These are phyloP conservation scores for Fraxinus angustifolia DNA, from an alignment of 305 asterid species.

Conservation along the genomic window DNA sequence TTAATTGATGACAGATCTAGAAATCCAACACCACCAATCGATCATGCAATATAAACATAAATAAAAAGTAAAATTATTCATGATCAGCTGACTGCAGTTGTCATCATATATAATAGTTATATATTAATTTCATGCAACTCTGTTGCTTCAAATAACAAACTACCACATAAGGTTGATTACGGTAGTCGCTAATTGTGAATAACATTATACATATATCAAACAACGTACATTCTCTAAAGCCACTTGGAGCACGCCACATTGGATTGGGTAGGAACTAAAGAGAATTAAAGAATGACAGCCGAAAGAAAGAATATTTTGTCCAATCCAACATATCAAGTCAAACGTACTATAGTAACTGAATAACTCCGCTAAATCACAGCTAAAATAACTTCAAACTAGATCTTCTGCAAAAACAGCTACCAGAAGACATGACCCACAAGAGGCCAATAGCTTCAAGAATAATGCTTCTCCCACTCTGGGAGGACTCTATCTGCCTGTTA, in stretches of 20 bases:
- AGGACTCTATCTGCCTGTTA: neutral
- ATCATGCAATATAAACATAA: neutral
- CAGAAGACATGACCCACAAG: neutral
- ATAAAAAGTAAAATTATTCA: neutral
- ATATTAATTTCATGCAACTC: neutral
- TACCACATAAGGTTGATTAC: neutral
- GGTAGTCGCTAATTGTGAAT: neutral
- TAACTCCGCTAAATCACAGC: neutral
- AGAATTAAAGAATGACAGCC: neutral
- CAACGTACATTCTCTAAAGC: neutral
- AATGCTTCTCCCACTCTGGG: neutral
- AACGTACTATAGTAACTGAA: neutral
- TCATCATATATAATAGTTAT: too few relatives aligned
- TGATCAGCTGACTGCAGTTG: neutral
- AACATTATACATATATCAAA: neutral
- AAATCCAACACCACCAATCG: neutral
- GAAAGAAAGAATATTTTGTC: neutral
- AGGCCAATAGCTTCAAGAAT: neutral
- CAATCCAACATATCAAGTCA: neutral
- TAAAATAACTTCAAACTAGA: neutral
- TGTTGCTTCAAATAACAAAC: neutral
- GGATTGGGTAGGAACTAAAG: neutral
- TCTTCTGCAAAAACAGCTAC: neutral
- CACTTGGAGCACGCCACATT: neutral
- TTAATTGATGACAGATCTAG: neutral